These are phyloP conservation scores for Rhododendron ferrugineum DNA, from an alignment of 148 eudicot genomes.

Conservation along the genomic window DNA sequence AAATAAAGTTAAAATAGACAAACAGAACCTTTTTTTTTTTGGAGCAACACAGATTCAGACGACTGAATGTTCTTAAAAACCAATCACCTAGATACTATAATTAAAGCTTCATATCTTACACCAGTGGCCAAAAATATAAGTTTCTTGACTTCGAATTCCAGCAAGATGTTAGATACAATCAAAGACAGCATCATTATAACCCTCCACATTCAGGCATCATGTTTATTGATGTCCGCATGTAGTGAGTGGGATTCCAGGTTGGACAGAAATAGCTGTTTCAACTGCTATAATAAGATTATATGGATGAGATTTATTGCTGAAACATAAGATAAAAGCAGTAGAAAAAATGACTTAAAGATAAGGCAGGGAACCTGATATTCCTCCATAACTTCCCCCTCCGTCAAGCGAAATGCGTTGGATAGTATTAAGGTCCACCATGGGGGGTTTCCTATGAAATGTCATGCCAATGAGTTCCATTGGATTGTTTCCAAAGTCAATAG, in stretches of 20 bases:
- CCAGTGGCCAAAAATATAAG: neutral
- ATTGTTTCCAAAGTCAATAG: conserved; percentile 20
- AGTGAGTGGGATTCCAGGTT: neutral
- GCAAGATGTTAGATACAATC: neutral
- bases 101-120: neutral
- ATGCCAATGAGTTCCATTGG: conserved; percentile 26
- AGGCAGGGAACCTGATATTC: conserved; percentile 29
- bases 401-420: conserved; percentile 9
- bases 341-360: neutral
- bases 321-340: neutral
- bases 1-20: too few relatives aligned
- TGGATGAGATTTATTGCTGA: neutral
- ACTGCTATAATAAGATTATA: neutral
- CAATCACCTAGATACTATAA: neutral
- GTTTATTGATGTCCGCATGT: neutral
- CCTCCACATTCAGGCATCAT: neutral
- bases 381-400: conserved; percentile 24
- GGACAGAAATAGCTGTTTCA: neutral
- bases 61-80: neutral
- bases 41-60: neutral
- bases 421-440: conserved; percentile 21
- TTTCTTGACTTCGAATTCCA: neutral
- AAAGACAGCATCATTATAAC: conserved; percentile 1
- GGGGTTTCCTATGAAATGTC: conserved; percentile 60
- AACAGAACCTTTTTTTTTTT: too few relatives aligned